These are phyloP conservation scores for Schizonepeta tenuifolia DNA, from an alignment of 257 asterid species.

Conservation along the genomic window DNA sequence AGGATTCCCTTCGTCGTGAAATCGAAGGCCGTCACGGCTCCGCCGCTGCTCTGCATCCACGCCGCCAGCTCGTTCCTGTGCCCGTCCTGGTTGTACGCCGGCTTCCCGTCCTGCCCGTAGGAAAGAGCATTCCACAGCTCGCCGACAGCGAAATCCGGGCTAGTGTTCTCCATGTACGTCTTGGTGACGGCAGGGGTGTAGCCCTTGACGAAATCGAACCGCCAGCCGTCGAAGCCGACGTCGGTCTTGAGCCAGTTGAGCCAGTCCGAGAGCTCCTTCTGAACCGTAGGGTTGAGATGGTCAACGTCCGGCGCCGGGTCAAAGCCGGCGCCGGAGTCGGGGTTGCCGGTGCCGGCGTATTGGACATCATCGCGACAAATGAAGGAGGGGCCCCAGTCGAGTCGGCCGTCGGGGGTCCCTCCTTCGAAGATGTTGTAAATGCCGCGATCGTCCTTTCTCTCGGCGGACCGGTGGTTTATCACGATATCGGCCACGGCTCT, in stretches of 20 bases:
- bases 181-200: conserved; percentile 57
- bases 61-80: conserved; percentile 54
- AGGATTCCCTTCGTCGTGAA: conserved; percentile 81
- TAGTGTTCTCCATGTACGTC: conserved; percentile 58
- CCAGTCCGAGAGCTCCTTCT: conserved; percentile 76
- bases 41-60: conserved; percentile 61
- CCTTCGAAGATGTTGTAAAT: conserved; percentile 79
- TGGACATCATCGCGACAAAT: conserved; percentile 64
- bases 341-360: conserved; percentile 74
- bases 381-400: conserved; percentile 83
- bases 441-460: conserved; percentile 62
- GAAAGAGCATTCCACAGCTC: conserved; percentile 57
- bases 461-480: conserved; percentile 84
- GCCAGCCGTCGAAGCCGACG: conserved; percentile 80
- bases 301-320: conserved; percentile 72
- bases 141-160: conserved; percentile 84
- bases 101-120: conserved; percentile 48
- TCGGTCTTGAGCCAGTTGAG: conserved; percentile 86
- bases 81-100: conserved; percentile 52
- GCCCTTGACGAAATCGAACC: conserved; percentile 77
- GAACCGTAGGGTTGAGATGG: conserved; percentile 69
- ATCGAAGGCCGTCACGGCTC: conserved; percentile 67
- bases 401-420: conserved; percentile 74
- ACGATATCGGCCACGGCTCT: conserved; percentile 81
- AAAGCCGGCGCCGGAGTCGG: conserved; percentile 57